Evolutionary conservation across 192 early-diverging fungal genomes (phyloP), one percentile per base, ranked within the genome.

Genomic region (Coemansia sp.): DNA sequence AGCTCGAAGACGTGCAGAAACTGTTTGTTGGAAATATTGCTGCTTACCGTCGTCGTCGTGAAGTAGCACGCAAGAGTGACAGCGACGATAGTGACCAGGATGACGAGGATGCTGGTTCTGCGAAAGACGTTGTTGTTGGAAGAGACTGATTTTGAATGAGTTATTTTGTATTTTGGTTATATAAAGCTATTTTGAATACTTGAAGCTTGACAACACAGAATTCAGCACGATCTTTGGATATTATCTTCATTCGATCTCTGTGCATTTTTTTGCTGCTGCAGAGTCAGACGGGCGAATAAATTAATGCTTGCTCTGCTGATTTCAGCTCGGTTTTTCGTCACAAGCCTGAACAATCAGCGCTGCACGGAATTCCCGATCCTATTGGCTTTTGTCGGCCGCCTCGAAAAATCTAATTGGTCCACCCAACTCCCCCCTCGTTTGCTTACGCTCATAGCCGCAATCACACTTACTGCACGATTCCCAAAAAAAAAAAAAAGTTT

Each of bases 1-100:
- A 73, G 67, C 76, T 83, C 36, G 81, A 83, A 51, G 75, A 83
- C 57, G 76, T 83, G 37, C 81, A 83, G 67, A 58, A 67, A 52
- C 51, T 83, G 72, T 83, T 83, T 62, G 53, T 56, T 2, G 67
- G 71, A 14, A 56, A 57, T 6, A 43, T 56, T 17, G 33, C 59
- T n/a, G 54, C 76, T 14, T 78, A 72, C 41, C 66, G 72, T 22
- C 32, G 72, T 28, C 32, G 64, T 11, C 4, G 17, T 18, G 53
- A 22, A 2, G 17, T 52, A 12, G 36, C 38, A 34, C 32, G 22
- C 22, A 28, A 70, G 18, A 48, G 54, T 7, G 53, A 37, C 38
- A 34, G 32, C 55, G 54, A 41, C 11, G 39, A 39, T 43, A 39
- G 17, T 56, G 54, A 36, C 56, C 15, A 60, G 34, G 41, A 41